Percentiles rank a stretch among this genome's conserved stretches.
These are phyloP conservation scores for Jacaranda copaia DNA, from an alignment of 257 asterid genomes.

Conservation along the genomic window DNA sequence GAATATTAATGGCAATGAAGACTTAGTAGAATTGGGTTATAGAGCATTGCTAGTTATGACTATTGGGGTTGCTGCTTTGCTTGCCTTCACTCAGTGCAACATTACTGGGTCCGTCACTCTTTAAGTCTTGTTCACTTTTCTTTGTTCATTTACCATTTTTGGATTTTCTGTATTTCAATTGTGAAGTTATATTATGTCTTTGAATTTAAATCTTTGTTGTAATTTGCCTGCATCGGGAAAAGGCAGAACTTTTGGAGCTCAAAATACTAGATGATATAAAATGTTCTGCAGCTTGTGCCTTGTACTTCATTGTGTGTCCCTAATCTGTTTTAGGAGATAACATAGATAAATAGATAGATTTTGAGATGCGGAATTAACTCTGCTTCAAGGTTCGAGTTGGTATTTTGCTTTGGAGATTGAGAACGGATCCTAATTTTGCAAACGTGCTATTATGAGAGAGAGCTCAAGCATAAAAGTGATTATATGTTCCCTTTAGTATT, in stretches of 20 bases:
- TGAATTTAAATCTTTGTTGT: background rate
- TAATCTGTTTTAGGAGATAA: too few species aligned
- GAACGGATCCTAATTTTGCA: too few species aligned
- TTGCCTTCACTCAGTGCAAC: slow-evolving; percentile 78
- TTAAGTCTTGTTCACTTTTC: background rate
- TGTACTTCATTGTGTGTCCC: background rate
- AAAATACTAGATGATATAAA: slow-evolving; percentile 6
- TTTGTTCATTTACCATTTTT: slow-evolving; percentile 18
- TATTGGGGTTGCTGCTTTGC: slow-evolving; percentile 72
- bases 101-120: slow-evolving; percentile 69
- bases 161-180: background rate
- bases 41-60: slow-evolving; percentile 74
- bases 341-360: too few species aligned
- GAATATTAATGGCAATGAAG: slow-evolving; percentile 32
- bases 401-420: too few species aligned
- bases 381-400: too few species aligned
- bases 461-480: too few species aligned
- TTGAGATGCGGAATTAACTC: too few species aligned
- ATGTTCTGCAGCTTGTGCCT: background rate
- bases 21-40: slow-evolving; percentile 46
- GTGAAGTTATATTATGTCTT: slow-evolving; percentile 11
- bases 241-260: slow-evolving; percentile 20
- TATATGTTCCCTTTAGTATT: too few species aligned
- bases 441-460: too few species aligned
- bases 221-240: background rate